Percentiles rank a stretch among this genome's conserved stretches.
phyloP scores from a whole-genome alignment of 306 rosid genomes.

The Herpetospermum pedunculosum region DNA sequence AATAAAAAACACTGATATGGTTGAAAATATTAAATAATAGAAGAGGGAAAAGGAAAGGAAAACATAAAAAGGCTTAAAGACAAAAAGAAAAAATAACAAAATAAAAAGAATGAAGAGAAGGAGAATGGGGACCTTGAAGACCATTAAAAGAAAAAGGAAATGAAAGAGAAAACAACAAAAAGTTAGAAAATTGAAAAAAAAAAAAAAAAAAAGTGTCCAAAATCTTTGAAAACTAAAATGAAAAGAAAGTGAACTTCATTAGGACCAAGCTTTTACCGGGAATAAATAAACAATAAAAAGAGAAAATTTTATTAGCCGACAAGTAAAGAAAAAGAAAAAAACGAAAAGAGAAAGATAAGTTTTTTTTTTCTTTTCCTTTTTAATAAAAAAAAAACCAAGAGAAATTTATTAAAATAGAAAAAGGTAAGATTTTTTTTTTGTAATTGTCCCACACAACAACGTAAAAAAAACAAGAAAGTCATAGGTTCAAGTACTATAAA shows the following conservation, averaged over 20 bases:
- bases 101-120: not conserved
- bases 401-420: too few relatives aligned
- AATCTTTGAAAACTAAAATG: not conserved
- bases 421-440: too few relatives aligned
- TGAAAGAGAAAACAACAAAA: not conserved
- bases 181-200: not conserved
- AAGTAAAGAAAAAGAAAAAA: too few relatives aligned
- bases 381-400: too few relatives aligned
- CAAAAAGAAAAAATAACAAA: not conserved
- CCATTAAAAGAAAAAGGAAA: too few relatives aligned
- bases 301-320: not conserved
- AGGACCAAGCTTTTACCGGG: not conserved
- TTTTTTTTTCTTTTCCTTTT: too few relatives aligned
- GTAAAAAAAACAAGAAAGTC: too few relatives aligned
- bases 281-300: not conserved
- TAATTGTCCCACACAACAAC: too few relatives aligned
- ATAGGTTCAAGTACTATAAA: too few relatives aligned
- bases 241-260: not conserved
- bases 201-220: not conserved
- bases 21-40: not conserved
- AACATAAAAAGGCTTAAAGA: not conserved
- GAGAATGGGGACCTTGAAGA: too few relatives aligned
- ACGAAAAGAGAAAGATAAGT: too few relatives aligned
- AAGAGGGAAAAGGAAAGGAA: not conserved
- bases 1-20: not conserved